Percentiles rank a stretch among this genome's conserved stretches.
phyloP scores from a whole-genome alignment of 371 early-diverging fungal genomes.

The Nematocida ironsii region DNA sequence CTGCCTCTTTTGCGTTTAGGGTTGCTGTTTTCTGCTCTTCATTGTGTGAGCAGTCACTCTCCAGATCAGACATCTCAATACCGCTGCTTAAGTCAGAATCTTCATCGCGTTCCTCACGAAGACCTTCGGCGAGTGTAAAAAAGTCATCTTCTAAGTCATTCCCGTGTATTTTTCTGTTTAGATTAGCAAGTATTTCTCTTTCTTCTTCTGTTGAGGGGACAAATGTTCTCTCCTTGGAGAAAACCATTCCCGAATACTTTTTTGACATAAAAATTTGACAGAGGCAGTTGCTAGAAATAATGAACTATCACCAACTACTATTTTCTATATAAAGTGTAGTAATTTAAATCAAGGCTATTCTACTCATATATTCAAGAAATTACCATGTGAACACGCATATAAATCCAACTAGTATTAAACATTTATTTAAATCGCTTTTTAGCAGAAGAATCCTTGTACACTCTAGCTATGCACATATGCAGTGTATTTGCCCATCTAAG shows the following conservation, averaged over 20 bases:
- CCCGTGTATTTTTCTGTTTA: conserved; percentile 39
- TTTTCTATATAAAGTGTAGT: neutral
- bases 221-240: conserved; percentile 2
- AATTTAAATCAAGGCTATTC: too few species aligned
- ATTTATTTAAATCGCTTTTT: neutral
- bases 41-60: neutral
- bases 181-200: conserved; percentile 20
- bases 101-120: neutral
- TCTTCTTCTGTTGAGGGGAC: conserved; percentile 39
- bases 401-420: neutral
- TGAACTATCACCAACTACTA: neutral
- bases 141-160: conserved; percentile 58
- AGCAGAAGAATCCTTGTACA: neutral
- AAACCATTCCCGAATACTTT: conserved; percentile 41
- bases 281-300: neutral
- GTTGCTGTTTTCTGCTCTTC: neutral
- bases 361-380: too few species aligned
- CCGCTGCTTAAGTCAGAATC: conserved; percentile 21
- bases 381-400: too few species aligned
- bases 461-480: too few species aligned
- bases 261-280: conserved; percentile 42
- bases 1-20: neutral
- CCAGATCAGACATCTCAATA: neutral
- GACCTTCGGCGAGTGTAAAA: conserved; percentile 30
- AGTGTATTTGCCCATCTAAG: neutral